A percentile compares a stretch with the other conserved stretches of the same genome.
These are phyloP conservation scores for Geranium rotundifolium DNA, from an alignment of 345 rosid genomes.

Conservation along the genomic window DNA sequence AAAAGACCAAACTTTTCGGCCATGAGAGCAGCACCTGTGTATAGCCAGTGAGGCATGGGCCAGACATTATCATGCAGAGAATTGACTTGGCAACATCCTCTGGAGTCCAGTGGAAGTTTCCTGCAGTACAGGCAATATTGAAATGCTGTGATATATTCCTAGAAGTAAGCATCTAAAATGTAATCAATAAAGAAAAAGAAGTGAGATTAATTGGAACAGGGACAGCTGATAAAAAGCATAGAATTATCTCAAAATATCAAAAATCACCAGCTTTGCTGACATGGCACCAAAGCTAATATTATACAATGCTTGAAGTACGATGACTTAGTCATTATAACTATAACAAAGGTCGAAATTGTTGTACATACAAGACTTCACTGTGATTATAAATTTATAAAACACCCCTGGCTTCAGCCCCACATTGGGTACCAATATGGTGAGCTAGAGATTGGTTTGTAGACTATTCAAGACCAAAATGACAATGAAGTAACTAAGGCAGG, in stretches of 20 bases:
- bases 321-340: background rate
- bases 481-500: too few relatives aligned
- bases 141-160: background rate
- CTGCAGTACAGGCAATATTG: constrained; percentile 23
- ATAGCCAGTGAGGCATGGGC: constrained; percentile 94
- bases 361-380: background rate
- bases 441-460: too few relatives aligned
- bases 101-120: constrained; percentile 87
- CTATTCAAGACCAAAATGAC: too few relatives aligned
- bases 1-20: constrained; percentile 3
- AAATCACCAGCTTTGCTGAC: background rate
- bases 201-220: background rate
- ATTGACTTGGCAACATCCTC: constrained; percentile 88
- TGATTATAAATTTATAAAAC: too few relatives aligned
- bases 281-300: background rate
- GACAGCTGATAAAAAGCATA: background rate
- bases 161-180: background rate
- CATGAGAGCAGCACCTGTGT: constrained; percentile 52
- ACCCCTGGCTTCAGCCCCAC: too few relatives aligned
- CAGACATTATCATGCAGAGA: constrained; percentile 93
- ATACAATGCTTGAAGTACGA: background rate
- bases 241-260: too few relatives aligned
- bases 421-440: too few relatives aligned
- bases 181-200: too few relatives aligned
- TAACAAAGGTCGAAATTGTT: background rate